phyloP scores from a whole-genome alignment of 768 basidiomycete species.

The Melanogaster broomeanus region DNA sequence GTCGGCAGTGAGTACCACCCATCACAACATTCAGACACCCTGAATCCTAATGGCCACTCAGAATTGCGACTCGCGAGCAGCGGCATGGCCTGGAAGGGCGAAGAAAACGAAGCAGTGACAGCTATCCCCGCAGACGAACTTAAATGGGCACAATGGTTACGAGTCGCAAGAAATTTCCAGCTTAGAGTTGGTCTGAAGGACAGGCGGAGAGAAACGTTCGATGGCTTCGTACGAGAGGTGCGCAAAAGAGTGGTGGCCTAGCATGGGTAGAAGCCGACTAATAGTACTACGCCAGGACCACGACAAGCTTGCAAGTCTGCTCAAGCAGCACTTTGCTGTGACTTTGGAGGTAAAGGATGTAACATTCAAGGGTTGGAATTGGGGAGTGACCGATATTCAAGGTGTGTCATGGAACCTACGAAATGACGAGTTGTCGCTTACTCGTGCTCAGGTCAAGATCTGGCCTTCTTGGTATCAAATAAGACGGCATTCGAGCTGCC shows the following conservation, averaged over 20 bases:
- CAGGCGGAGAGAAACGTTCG: conserved; percentile 80
- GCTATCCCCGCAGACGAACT: conserved; percentile 73
- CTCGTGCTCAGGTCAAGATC: conserved; percentile 68
- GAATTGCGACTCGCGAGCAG: conserved; percentile 87
- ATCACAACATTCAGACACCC: background rate
- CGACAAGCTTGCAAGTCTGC: conserved; percentile 74
- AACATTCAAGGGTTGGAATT: conserved; percentile 96
- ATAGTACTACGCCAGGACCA: conserved; percentile 62
- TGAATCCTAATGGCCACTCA: conserved; percentile 29
- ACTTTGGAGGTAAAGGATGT: conserved; percentile 85
- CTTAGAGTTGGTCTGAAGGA: conserved; percentile 82
- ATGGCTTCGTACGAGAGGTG: conserved; percentile 91
- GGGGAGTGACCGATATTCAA: conserved; percentile 95
- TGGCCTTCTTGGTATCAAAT: conserved; percentile 88
- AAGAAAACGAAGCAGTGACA: conserved; percentile 61
- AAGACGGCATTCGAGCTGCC: conserved; percentile 91
- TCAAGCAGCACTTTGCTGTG: conserved; percentile 88
- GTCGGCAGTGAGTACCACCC: conserved; percentile 71
- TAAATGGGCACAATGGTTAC: conserved; percentile 88
- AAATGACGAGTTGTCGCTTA: background rate
- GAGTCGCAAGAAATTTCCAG: conserved; percentile 91
- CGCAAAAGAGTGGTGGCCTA: conserved; percentile 2
- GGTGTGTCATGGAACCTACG: conserved; percentile 46
- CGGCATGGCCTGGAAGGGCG: conserved; percentile 94
- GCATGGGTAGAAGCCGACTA: background rate